Conservation (phyloP, 257 asterid species). For the Capsicum chinense region DNA sequence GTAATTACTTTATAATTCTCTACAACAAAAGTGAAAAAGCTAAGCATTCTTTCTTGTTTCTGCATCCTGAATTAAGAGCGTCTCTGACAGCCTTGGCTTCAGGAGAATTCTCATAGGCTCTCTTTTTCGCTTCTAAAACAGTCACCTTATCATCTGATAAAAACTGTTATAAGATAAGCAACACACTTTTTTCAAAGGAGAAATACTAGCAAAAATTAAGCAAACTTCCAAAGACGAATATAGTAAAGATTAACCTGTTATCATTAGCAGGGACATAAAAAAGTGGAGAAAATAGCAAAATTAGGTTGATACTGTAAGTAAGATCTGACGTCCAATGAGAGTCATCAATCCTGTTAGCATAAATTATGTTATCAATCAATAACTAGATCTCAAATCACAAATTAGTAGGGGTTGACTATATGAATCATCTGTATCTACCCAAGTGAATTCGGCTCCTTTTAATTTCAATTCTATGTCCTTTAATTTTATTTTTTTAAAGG, state of each 20-base stretch:
- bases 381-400: background rate
- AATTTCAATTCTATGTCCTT: background rate
- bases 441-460: background rate
- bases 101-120: constrained; percentile 76
- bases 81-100: constrained; percentile 93
- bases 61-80: constrained; percentile 74
- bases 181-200: background rate
- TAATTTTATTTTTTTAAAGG: no score
- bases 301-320: background rate
- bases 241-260: background rate
- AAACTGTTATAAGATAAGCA: constrained; percentile 28
- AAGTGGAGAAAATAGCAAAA: background rate
- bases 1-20: constrained; percentile 1
- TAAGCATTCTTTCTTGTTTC: constrained; percentile 53
- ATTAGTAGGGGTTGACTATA: background rate
- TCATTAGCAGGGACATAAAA: background rate
- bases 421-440: background rate
- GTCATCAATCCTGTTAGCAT: background rate
- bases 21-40: constrained; percentile 7
- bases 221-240: background rate
- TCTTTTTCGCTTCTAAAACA: constrained; percentile 81
- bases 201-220: background rate
- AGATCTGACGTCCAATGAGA: background rate
- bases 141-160: constrained; percentile 88
- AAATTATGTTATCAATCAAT: background rate